Percentiles rank a stretch among this genome's conserved stretches.
phyloP scores from a whole-genome alignment of 2,329 filamentous ascomycete species.

The Fusarium anguioides region DNA sequence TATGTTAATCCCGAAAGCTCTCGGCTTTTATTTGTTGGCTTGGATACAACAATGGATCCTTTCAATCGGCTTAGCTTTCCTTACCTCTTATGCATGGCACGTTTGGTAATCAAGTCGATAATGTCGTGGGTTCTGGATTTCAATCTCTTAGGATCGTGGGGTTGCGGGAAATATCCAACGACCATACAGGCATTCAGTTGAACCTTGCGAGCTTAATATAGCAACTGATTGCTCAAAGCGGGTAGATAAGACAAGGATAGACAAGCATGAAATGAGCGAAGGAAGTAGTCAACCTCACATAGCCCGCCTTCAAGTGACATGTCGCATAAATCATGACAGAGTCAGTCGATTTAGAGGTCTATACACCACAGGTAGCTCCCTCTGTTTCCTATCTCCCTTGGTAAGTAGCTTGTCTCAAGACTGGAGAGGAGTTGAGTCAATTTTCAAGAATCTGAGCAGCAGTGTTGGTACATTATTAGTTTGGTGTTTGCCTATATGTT shows the following conservation, averaged over 20 bases:
- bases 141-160: background rate
- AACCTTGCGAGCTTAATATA: background rate
- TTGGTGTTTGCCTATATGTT: background rate
- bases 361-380: background rate
- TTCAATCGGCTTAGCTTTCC: too few species aligned
- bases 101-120: background rate
- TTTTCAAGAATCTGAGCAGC: background rate
- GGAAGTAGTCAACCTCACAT: constrained; percentile 2
- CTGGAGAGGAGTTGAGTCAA: background rate
- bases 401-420: background rate
- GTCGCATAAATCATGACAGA: constrained; percentile 2
- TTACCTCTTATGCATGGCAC: background rate
- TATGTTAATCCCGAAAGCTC: constrained; percentile 11
- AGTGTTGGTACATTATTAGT: background rate
- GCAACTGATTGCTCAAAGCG: background rate
- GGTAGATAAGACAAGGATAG: background rate
- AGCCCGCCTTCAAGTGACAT: background rate
- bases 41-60: background rate
- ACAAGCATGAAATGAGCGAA: background rate
- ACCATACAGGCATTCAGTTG: background rate
- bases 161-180: background rate
- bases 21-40: background rate
- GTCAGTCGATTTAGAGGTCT: background rate
- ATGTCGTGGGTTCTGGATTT: background rate
- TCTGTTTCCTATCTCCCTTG: background rate